Evolutionary conservation across 768 basidiomycete species (phyloP), one percentile per base, ranked within the genome.

Genomic region (Podaxis sp.): DNA sequence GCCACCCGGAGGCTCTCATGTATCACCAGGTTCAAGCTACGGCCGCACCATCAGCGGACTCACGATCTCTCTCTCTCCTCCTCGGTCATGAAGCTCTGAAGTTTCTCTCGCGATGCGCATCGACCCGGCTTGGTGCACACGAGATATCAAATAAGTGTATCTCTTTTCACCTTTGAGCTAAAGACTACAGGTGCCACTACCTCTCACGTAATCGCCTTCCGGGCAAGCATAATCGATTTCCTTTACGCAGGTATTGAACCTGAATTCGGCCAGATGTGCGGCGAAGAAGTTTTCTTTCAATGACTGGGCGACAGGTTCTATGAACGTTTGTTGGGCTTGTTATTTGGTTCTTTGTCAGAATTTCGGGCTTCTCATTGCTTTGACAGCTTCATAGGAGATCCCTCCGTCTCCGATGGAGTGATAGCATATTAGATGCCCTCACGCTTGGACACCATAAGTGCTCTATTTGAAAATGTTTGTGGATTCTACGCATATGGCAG

Each of bases 101-200:
- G 38, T 36, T 19, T 17, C 37, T 19, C 19, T 55, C 43, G 43
- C n/a, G 19, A 17, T 6, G 19, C 19, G 8, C n/a, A 15, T n/a
- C 43, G 17, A 17, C 43, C 43, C 43, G 43, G 43, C 43, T 3
- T 9, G 2, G 7, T 8, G n/a, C n/a, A 46, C 43, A 8, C 43
- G 19, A 46, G 17, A 17, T 17, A 8, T 19, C 43, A 46, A 17
- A 46, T 33, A 33, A 33, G 33, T 33, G 29, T 46, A 46, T 46
- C 8, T 19, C 7, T 19, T 19, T 17, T 46, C 19, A 46, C 43
- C n/a, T 46, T 19, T 46, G 19, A 46, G 19, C 36, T 38, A 59
- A 59, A 59, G 49, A 19, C 57, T 59, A 57, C 29, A 6, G 11
- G 29, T n/a, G 57, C 57, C 57, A 59, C 57, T 37, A 17, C 11